Conservation (phyloP, 176 grass and related monocot genomes). For the Carex parvula region DNA sequence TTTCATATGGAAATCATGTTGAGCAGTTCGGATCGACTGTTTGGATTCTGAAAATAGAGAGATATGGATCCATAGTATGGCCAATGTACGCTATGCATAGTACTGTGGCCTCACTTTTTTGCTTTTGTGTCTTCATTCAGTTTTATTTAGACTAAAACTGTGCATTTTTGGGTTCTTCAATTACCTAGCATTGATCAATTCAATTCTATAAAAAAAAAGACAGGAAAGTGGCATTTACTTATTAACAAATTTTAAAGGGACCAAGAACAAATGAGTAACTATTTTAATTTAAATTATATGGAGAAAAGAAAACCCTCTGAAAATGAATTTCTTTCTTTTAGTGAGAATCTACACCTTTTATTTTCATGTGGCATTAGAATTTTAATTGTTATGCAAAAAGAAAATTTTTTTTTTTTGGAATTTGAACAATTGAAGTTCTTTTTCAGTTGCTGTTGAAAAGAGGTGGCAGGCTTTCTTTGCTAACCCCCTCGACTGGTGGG, state of each 20-base stretch:
- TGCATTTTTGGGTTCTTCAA: neutral
- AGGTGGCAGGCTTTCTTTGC: conserved; percentile 95
- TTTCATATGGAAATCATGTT: too few relatives aligned
- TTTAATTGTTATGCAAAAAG: conserved; percentile 22
- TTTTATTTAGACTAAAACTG: neutral
- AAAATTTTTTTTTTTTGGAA: too few relatives aligned
- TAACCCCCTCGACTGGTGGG: conserved; percentile 95
- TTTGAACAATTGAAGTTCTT: conserved; percentile 30
- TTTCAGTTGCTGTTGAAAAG: conserved; percentile 55
- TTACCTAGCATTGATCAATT: neutral
- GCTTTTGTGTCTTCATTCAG: neutral
- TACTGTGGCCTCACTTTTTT: too few relatives aligned
- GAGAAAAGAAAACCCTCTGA: neutral
- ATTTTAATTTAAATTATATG: neutral
- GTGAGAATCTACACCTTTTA: neutral
- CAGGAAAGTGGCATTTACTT: neutral
- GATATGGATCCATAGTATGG: too few relatives aligned
- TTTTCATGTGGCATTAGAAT: conserved; percentile 18
- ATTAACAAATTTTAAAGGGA: neutral
- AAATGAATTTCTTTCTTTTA: neutral
- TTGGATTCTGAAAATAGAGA: too few relatives aligned
- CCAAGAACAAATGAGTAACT: neutral
- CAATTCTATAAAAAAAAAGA: neutral
- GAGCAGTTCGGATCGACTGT: too few relatives aligned
- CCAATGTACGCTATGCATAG: too few relatives aligned